Evolutionary conservation across 2,329 filamentous ascomycete genomes (phyloP), one percentile per base, ranked within the genome.

Genomic region (Penicillium sp.): DNA sequence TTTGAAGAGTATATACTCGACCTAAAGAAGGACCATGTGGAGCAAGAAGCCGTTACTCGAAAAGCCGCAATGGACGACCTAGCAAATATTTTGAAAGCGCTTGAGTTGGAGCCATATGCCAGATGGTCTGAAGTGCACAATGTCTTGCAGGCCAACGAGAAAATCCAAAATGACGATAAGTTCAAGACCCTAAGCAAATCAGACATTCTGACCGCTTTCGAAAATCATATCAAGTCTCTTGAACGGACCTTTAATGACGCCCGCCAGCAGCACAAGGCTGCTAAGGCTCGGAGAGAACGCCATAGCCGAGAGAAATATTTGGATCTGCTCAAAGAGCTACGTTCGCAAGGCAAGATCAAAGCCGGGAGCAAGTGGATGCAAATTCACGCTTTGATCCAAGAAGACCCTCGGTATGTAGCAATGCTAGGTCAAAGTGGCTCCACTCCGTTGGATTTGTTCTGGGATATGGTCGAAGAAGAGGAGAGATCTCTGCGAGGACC

Each of bases 391-490:
- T 71, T 88, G 48, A 83, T 99, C 63, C 83, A 89, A 64, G 79
- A 89, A 55, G 94, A 99, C 66, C 82, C 87, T 48, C 89, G 92
- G 63, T 97, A 96, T 73, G 81, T 80, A 64, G 86, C 85, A 61
- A 91, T 96, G 80, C 82, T 92, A 59, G 92, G 91, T 52, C 90
- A 95, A 68, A 75, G 83, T 58, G 92, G 93, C 56, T 96, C 92
- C 4, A 89, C 85, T 4, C 90, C 94, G 14, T 81, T 96, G 62
- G 91, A 97, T 66, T 79, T 99, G 6, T 97, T 99, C 77, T 97
- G 93, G 91, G 94, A 99, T 70, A 79, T 92, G 48, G 82, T 97
- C 24, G 94, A 97, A 71, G 91, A 96, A 71, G 91, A 97, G 71
- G 93, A 99, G 68, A 85, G 89, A 57, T 86, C 87, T n/a, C 79